Evolutionary conservation across 139 green algal genomes (phyloP).

Genomic region (Micractinium sp.): DNA sequence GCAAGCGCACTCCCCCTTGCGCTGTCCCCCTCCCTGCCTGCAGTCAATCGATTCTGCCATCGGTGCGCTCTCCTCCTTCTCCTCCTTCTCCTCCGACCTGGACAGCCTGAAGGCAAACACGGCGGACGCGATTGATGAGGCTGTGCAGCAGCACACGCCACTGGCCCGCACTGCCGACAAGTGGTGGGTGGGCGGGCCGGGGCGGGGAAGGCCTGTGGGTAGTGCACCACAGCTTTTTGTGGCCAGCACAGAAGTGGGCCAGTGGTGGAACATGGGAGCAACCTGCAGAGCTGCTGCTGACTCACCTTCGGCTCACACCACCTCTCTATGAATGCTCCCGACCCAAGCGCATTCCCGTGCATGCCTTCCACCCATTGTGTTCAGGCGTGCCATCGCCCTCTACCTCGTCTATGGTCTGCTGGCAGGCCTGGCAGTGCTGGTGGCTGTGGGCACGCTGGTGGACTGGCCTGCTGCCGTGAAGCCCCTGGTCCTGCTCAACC

Average conservation of each 20-base stretch:
- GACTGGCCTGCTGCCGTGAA: slow-evolving; percentile 1
- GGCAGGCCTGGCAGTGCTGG: not conserved
- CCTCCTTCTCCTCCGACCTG: not conserved
- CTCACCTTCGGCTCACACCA: not conserved
- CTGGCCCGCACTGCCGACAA: not conserved
- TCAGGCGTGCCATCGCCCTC: not conserved
- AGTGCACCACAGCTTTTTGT: not conserved
- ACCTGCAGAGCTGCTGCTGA: not conserved
- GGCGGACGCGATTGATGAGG: not conserved
- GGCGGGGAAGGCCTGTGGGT: not conserved
- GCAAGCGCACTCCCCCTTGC: not conserved
- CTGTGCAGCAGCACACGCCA: not conserved
- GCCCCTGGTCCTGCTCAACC: not conserved
- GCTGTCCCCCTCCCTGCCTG: not conserved
- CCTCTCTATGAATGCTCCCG: not conserved
- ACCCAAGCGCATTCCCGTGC: not conserved
- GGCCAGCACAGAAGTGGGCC: not conserved
- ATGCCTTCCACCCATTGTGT: not conserved
- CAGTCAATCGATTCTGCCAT: not conserved
- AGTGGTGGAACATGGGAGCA: not conserved
- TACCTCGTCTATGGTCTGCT: slow-evolving; percentile 5
- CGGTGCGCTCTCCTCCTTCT: not conserved
- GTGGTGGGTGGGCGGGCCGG: not conserved
- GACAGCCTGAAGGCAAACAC: not conserved
- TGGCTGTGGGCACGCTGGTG: not conserved